phyloP scores from a whole-genome alignment of 2,329 filamentous ascomycete genomes.

The Didymella exigua region DNA sequence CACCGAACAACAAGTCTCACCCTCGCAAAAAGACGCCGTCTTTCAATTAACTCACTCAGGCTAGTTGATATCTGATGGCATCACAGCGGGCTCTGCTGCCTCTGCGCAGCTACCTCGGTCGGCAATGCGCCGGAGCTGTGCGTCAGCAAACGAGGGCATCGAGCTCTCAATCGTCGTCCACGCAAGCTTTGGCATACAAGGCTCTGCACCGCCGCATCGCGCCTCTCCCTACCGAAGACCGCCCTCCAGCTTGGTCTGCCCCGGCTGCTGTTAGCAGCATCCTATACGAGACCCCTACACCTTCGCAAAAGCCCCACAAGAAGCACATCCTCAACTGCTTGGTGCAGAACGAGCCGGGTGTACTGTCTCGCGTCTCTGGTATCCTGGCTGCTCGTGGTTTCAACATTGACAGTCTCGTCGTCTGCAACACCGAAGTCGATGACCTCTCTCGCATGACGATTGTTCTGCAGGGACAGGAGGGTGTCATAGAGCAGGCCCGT shows the following conservation, averaged over 20 bases:
- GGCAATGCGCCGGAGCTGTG: constrained; percentile 34
- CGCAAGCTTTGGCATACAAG: constrained; percentile 96
- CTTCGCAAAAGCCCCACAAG: constrained; percentile 82
- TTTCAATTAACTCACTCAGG: constrained; percentile 29
- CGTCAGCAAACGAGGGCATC: constrained; percentile 46
- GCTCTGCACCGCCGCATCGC: constrained; percentile 89
- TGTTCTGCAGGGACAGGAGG: constrained; percentile 92
- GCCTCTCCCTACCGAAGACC: constrained; percentile 77
- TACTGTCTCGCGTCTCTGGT: constrained; percentile 92
- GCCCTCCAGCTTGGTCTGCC: constrained; percentile 81
- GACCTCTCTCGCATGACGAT: constrained; percentile 99
- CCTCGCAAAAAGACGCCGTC: neutral
- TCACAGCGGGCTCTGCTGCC: constrained; percentile 50
- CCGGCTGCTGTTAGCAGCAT: constrained; percentile 97
- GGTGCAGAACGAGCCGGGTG: constrained; percentile 98
- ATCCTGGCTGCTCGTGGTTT: constrained; percentile 96
- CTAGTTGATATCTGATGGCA: constrained; percentile 46
- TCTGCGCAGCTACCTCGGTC: constrained; percentile 40
- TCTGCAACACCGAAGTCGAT: constrained; percentile 96
- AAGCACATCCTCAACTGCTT: constrained; percentile 97
- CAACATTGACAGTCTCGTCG: constrained; percentile 98
- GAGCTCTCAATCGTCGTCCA: constrained; percentile 65
- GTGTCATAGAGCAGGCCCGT: constrained; percentile 94
- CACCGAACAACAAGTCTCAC: neutral
- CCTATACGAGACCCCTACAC: constrained; percentile 94